Evolutionary conservation across 1,284 basidiomycete species (phyloP), one percentile per base, ranked within the genome.

Genomic region (Moniliophthora roreri): DNA sequence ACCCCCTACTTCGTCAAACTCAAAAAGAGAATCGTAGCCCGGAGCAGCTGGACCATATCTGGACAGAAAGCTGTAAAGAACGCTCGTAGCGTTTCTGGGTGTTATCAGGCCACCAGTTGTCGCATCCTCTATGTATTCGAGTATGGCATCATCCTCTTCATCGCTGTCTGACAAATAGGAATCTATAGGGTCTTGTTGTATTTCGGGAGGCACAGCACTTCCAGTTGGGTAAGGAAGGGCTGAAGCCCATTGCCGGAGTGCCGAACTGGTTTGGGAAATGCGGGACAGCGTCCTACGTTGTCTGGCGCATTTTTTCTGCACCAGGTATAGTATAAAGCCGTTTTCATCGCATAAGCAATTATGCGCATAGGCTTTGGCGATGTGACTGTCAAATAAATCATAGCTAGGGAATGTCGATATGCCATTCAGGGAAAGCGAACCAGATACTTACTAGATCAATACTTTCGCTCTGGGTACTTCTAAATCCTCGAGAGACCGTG

Each of bases 271-370:
- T n/a, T 61, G 63, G 8, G 66, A 68, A 18, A 69, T 68, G 9
- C 59, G 67, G 20, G 68, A 66, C 32, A 88, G 54, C 40, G 78
- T 74, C 23, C 74, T 77, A 21, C 78, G 76, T 58, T 88, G 84
- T 13, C 66, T 60, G 53, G 80, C 76, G 55, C 81, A 83, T 3
- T 73, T 77, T 56, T 74, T 73, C 61, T 89, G 82, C 23, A 79
- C 72, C 78, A 91, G 79, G 61, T 87, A 78, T 11, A 91, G 66
- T 37, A 89, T 59, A 60, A 81, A 78, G 53, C 80, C 76, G 53
- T 76, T 69, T 34, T 68, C 67, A 15, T 74, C 76, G 37, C 71
- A 63, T 46, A 78, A 70, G 20, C 74, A 72, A 41, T 76, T 74
- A 36, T 76, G 77, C 41, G 77, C 68, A 58, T 78, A 79, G 11